A percentile compares a stretch with the other conserved stretches of the same genome.
Evolutionary conservation across 306 rosid species (phyloP).

Genomic region (Prosopis cineraria): DNA sequence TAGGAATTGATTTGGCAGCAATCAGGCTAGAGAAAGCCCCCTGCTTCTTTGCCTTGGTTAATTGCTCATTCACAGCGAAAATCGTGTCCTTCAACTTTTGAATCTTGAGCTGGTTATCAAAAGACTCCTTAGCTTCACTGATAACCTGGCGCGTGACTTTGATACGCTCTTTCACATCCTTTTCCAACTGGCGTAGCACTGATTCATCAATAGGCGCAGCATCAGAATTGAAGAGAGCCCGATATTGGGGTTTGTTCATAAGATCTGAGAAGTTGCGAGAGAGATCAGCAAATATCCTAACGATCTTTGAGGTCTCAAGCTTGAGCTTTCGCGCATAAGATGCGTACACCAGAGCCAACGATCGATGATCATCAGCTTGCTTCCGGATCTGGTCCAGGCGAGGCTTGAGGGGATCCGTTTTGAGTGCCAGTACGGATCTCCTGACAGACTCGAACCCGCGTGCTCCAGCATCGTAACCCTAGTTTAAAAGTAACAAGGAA

Average conservation of each 20-base stretch:
- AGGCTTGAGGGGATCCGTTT: slow-evolving; percentile 89
- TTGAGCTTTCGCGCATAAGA: slow-evolving; percentile 87
- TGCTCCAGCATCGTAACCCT: slow-evolving; percentile 56
- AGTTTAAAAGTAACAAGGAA: slow-evolving; percentile 24
- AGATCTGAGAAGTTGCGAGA: slow-evolving; percentile 78
- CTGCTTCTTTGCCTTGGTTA: slow-evolving; percentile 90
- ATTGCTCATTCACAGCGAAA: slow-evolving; percentile 80
- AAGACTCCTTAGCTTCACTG: slow-evolving; percentile 84
- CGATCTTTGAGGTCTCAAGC: slow-evolving; percentile 89
- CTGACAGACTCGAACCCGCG: slow-evolving; percentile 53
- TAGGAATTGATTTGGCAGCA: slow-evolving; percentile 87
- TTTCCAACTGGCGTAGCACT: slow-evolving; percentile 76
- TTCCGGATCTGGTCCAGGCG: slow-evolving; percentile 90
- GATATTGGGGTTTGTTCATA: slow-evolving; percentile 62
- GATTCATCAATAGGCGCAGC: slow-evolving; percentile 65
- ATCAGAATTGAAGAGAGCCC: slow-evolving; percentile 56
- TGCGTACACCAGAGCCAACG: slow-evolving; percentile 71
- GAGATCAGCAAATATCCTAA: slow-evolving; percentile 79
- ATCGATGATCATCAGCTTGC: slow-evolving; percentile 89
- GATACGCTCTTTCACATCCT: slow-evolving; percentile 91
- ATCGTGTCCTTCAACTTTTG: slow-evolving; percentile 94
- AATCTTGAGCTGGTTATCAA: slow-evolving; percentile 92
- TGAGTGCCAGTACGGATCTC: slow-evolving; percentile 75
- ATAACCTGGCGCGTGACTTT: slow-evolving; percentile 80
- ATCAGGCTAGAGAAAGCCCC: slow-evolving; percentile 93